Evolutionary conservation across 257 asterid genomes (phyloP).

Genomic region (Solanum etuberosum): DNA sequence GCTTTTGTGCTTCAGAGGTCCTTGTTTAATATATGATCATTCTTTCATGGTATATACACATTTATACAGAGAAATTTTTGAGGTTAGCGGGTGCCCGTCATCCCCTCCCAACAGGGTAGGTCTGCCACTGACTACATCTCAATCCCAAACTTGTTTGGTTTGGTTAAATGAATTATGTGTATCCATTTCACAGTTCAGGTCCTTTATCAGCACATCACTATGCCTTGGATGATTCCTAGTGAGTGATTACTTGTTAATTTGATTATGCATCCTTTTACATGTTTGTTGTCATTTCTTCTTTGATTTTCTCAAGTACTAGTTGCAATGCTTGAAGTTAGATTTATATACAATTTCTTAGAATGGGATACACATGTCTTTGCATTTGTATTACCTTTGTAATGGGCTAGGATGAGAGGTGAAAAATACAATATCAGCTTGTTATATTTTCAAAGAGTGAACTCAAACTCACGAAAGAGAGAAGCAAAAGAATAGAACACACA

Average conservation of each 20-base stretch:
- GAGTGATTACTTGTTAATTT: background rate
- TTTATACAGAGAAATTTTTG: background rate
- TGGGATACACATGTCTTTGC: background rate
- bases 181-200: background rate
- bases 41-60: background rate
- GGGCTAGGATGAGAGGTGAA: background rate
- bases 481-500: background rate
- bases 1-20: background rate
- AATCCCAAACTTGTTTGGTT: background rate
- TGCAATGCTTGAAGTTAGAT: background rate
- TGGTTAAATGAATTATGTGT: background rate
- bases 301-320: background rate
- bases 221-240: background rate
- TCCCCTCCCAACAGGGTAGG: background rate
- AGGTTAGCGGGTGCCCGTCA: background rate
- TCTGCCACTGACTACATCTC: background rate
- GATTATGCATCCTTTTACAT: background rate
- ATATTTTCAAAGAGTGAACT: background rate
- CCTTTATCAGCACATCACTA: background rate
- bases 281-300: background rate
- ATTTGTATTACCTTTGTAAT: background rate
- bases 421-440: background rate
- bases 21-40: background rate
- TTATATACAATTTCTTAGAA: background rate
- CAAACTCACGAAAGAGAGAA: background rate